phyloP scores from a whole-genome alignment of 2,329 filamentous ascomycete species.

The Arachnopeziza araneosa region DNA sequence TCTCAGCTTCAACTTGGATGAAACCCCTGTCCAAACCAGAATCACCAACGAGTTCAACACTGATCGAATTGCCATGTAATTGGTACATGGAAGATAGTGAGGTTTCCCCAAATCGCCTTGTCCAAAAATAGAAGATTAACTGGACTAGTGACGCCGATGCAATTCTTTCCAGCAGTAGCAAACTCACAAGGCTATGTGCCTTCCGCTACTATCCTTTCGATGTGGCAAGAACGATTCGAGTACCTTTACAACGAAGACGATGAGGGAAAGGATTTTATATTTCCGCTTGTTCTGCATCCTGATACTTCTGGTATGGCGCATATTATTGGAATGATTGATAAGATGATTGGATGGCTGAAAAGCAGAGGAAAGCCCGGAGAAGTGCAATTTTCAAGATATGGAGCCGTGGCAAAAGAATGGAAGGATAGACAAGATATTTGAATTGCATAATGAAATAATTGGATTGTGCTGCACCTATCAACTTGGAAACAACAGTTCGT shows the following conservation, averaged over 20 bases:
- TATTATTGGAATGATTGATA: constrained; percentile 41
- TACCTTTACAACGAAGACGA: constrained; percentile 27
- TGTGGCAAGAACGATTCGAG: constrained; percentile 33
- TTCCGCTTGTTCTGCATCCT: constrained; percentile 49
- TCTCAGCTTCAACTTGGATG: constrained; percentile 40
- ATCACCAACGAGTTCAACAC: constrained; percentile 5
- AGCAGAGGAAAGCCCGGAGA: constrained; percentile 33
- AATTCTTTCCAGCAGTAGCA: neutral
- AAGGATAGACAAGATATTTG: constrained; percentile 4
- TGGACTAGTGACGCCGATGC: too few relatives aligned
- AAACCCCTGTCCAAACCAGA: constrained; percentile 32
- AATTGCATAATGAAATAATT: neutral
- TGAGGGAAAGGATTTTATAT: constrained; percentile 37
- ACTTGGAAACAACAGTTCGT: neutral
- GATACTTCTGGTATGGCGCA: constrained; percentile 54
- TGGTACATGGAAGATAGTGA: too few relatives aligned
- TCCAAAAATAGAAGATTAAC: too few relatives aligned
- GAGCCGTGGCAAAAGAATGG: constrained; percentile 34
- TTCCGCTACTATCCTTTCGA: constrained; percentile 41
- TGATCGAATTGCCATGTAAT: too few relatives aligned
- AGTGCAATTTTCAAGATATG: constrained; percentile 41
- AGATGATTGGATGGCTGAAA: constrained; percentile 46
- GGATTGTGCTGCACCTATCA: neutral
- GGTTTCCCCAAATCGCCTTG: too few relatives aligned
- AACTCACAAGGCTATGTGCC: constrained; percentile 46